A percentile compares a stretch with the other conserved stretches of the same genome.
These are phyloP conservation scores for Candida methanosorbosa DNA, from an alignment of 805 yeast species.

Conservation along the genomic window DNA sequence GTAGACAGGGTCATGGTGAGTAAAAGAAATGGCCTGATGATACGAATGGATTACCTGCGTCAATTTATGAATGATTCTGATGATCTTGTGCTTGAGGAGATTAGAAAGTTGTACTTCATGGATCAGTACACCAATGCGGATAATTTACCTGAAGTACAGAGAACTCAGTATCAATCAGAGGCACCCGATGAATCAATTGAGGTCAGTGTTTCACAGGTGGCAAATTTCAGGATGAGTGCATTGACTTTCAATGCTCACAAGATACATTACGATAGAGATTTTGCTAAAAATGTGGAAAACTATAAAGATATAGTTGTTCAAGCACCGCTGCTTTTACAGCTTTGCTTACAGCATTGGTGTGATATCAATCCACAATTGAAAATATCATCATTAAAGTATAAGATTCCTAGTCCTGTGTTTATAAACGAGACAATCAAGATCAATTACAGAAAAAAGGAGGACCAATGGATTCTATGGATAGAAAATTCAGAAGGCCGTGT, in stretches of 20 bases:
- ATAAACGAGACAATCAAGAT: constrained; percentile 27
- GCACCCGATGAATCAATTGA: constrained; percentile 17
- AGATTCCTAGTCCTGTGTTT: constrained; percentile 41
- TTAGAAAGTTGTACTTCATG: constrained; percentile 56
- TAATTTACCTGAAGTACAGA: background rate
- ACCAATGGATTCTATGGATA: constrained; percentile 20
- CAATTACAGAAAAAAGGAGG: constrained; percentile 9
- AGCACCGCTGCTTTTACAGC: constrained; percentile 70
- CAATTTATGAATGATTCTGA: constrained; percentile 24
- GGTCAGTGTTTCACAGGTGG: constrained; percentile 30
- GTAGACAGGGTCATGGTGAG: constrained; percentile 31
- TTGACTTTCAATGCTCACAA: constrained; percentile 77
- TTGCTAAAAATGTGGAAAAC: constrained; percentile 46
- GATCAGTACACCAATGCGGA: constrained; percentile 11
- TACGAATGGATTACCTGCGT: constrained; percentile 48
- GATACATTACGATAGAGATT: constrained; percentile 63
- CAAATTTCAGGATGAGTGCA: constrained; percentile 59
- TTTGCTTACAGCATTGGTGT: constrained; percentile 41
- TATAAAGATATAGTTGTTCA: constrained; percentile 60
- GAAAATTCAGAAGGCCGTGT: constrained; percentile 4
- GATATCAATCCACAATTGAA: constrained; percentile 1
- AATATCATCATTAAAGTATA: constrained; percentile 34
- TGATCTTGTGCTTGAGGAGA: constrained; percentile 35
- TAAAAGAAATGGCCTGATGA: constrained; percentile 25
- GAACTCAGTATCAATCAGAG: background rate